Percentiles rank a stretch among this genome's conserved stretches.
phyloP scores from a whole-genome alignment of 345 rosid species.

The Punica granatum region DNA sequence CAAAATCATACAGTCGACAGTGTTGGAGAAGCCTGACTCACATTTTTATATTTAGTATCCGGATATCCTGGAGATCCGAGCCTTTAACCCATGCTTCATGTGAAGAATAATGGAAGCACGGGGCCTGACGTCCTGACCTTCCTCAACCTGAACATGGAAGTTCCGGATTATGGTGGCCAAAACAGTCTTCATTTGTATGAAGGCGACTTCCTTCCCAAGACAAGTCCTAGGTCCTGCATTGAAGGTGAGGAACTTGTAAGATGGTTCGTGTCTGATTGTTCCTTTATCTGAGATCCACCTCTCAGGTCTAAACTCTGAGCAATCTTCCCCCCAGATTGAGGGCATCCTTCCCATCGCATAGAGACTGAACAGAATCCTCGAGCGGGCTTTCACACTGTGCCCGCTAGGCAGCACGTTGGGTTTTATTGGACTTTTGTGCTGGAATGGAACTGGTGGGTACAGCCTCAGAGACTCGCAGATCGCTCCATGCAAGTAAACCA shows the following conservation, averaged over 20 bases:
- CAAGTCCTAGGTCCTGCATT: slow-evolving; percentile 65
- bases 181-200: slow-evolving; percentile 41
- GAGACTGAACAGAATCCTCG: slow-evolving; percentile 21
- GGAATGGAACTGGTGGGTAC: slow-evolving; percentile 45
- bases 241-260: slow-evolving; percentile 49
- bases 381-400: slow-evolving; percentile 25
- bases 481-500: slow-evolving; percentile 42
- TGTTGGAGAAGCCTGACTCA: neutral
- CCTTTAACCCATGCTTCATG: slow-evolving; percentile 41
- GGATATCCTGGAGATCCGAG: slow-evolving; percentile 20
- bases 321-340: slow-evolving; percentile 31
- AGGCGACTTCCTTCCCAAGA: slow-evolving; percentile 50
- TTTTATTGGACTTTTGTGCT: slow-evolving; percentile 15
- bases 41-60: neutral
- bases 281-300: slow-evolving; percentile 30
- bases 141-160: slow-evolving; percentile 31
- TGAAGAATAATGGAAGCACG: slow-evolving; percentile 32
- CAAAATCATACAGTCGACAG: neutral
- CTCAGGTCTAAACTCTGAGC: slow-evolving; percentile 31
- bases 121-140: slow-evolving; percentile 28
- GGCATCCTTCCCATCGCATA: slow-evolving; percentile 34
- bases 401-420: slow-evolving; percentile 35
- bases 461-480: slow-evolving; percentile 40
- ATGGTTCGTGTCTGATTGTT: slow-evolving; percentile 30
- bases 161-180: slow-evolving; percentile 34